Percentiles rank a stretch among this genome's conserved stretches.
Conservation (phyloP, 805 yeast species). For the Candida quercuum region DNA sequence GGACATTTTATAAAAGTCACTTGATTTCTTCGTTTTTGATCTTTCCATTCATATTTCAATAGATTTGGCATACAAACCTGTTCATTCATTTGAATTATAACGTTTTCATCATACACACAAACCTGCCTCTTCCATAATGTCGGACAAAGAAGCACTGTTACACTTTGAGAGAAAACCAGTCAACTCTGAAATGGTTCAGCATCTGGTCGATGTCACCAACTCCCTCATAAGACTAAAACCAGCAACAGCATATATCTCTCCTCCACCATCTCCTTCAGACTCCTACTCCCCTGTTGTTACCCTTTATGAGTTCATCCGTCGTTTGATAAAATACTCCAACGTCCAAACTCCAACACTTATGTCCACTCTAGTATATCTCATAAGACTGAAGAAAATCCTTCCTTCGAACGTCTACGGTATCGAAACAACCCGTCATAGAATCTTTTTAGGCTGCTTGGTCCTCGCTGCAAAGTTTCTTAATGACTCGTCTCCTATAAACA, state of each 20-base stretch:
- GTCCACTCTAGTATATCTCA: slow-evolving; percentile 84
- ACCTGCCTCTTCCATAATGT: slow-evolving; percentile 31
- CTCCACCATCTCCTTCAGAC: slow-evolving; percentile 32
- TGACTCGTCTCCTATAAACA: slow-evolving; percentile 92
- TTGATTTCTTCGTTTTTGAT: too few relatives aligned
- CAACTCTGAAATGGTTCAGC: slow-evolving; percentile 49
- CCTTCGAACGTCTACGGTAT: slow-evolving; percentile 90
- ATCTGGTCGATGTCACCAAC: slow-evolving; percentile 52
- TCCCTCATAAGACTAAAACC: slow-evolving; percentile 45
- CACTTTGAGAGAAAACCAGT: slow-evolving; percentile 53
- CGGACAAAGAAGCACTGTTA: slow-evolving; percentile 44
- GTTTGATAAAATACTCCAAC: slow-evolving; percentile 72
- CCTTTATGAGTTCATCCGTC: slow-evolving; percentile 61
- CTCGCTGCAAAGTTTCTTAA: slow-evolving; percentile 89
- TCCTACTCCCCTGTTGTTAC: slow-evolving; percentile 22
- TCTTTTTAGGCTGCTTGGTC: slow-evolving; percentile 83
- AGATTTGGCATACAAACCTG: too few relatives aligned
- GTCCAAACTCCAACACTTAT: slow-evolving; percentile 94
- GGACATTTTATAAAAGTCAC: too few relatives aligned
- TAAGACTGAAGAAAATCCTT: slow-evolving; percentile 66
- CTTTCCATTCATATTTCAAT: too few relatives aligned
- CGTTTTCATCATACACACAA: too few relatives aligned
- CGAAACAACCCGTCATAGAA: slow-evolving; percentile 88
- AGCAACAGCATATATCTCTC: slow-evolving; percentile 27
- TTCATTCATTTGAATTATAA: too few relatives aligned